phyloP scores from a whole-genome alignment of 306 rosid species.

The Albizia julibrissin region DNA sequence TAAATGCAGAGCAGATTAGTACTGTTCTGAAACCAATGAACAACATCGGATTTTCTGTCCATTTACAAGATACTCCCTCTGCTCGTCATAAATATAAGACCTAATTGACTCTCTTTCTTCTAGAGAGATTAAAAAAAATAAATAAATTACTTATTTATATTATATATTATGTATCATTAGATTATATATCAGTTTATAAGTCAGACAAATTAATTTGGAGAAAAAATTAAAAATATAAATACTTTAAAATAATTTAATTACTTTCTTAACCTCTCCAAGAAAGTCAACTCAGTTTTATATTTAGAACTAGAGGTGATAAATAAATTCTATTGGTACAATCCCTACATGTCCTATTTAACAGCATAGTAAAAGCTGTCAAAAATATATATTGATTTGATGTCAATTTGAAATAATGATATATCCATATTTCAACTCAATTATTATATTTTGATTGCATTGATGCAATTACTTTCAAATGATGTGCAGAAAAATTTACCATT shows the following conservation, averaged over 20 bases:
- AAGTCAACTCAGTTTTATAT: too few relatives aligned
- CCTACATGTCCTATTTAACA: background rate
- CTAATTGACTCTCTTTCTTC: too few relatives aligned
- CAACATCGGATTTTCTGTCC: background rate
- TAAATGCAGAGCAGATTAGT: background rate
- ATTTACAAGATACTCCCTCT: background rate
- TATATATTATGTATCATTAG: too few relatives aligned
- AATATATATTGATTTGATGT: background rate
- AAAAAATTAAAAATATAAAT: too few relatives aligned
- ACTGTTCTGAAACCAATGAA: background rate
- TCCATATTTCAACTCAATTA: background rate
- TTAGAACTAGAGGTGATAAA: background rate
- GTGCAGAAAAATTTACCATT: background rate
- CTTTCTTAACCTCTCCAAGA: too few relatives aligned
- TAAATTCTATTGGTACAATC: background rate
- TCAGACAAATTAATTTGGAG: too few relatives aligned
- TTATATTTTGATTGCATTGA: background rate
- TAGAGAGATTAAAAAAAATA: too few relatives aligned
- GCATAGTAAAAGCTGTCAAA: background rate
- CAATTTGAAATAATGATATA: background rate
- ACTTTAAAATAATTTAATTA: too few relatives aligned
- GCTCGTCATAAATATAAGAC: too few relatives aligned
- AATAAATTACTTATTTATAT: too few relatives aligned
- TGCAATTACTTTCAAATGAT: background rate
- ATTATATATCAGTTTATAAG: too few relatives aligned